phyloP scores from a whole-genome alignment of 1,284 basidiomycete genomes.

The Sanghuangporus baumii region DNA sequence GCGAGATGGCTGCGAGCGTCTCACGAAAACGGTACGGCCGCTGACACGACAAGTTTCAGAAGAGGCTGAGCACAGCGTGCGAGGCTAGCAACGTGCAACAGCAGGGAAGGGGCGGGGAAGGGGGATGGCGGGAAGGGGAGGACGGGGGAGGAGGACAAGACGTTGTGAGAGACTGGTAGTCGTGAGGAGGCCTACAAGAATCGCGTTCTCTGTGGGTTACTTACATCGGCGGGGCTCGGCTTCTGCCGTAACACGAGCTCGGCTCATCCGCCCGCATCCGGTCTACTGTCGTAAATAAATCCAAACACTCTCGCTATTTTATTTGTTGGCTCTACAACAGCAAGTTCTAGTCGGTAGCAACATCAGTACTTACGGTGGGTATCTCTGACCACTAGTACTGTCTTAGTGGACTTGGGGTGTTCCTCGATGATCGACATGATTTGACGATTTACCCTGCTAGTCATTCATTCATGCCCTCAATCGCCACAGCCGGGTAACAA shows the following conservation, averaged over 20 bases:
- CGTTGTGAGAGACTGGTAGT: slow-evolving; percentile 6
- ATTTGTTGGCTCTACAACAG: too few relatives aligned
- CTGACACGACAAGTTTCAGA: neutral
- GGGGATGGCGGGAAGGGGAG: slow-evolving; percentile 8
- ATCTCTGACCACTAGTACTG: too few relatives aligned
- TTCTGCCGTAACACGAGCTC: slow-evolving; percentile 1
- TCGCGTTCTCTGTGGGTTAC: slow-evolving; percentile 5
- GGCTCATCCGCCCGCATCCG: slow-evolving; percentile 1
- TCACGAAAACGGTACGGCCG: slow-evolving; percentile 8
- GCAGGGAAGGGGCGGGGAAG: neutral
- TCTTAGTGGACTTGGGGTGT: too few relatives aligned
- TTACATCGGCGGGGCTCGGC: slow-evolving; percentile 2
- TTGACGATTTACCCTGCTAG: neutral
- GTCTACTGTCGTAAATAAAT: neutral
- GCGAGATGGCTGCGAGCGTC: slow-evolving; percentile 11
- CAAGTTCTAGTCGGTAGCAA: neutral
- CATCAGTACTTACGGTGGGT: neutral
- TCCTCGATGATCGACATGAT: neutral
- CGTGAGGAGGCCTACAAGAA: slow-evolving; percentile 5
- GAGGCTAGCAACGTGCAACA: neutral
- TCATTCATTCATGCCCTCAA: neutral
- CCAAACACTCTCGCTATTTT: neutral
- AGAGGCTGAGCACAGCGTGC: slow-evolving; percentile 6
- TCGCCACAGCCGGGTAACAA: neutral
- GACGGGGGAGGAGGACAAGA: slow-evolving; percentile 10